Evolutionary conservation across 495 filamentous ascomycete genomes (phyloP).

Genomic region (Talaromyces wortmannii): DNA sequence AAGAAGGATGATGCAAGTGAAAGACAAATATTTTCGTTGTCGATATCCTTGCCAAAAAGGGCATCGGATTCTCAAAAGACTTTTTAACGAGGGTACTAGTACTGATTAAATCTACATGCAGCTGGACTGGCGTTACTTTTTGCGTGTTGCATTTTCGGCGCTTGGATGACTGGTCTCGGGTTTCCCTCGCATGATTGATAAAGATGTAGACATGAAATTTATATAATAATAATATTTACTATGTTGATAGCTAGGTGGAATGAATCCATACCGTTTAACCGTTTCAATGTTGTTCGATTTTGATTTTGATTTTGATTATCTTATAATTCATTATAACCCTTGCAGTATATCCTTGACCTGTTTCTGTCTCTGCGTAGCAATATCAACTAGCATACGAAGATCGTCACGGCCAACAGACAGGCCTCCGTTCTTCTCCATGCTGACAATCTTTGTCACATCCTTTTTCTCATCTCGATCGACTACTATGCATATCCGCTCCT

Average conservation of each 20-base stretch:
- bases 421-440: conserved; percentile 82
- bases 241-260: not conserved
- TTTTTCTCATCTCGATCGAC: conserved; percentile 53
- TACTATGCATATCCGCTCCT: conserved; percentile 66
- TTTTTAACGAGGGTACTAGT: not conserved
- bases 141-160: not conserved
- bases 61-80: conserved; percentile 4
- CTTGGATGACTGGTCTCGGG: not conserved
- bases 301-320: not conserved
- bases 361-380: conserved; percentile 48
- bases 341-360: conserved; percentile 42
- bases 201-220: no score
- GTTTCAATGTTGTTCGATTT: not conserved
- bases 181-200: no score
- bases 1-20: conserved; percentile 5
- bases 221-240: not conserved
- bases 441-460: conserved; percentile 49
- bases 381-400: conserved; percentile 44
- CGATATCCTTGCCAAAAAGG: conserved; percentile 25
- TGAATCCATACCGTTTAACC: not conserved
- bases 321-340: conserved; percentile 17
- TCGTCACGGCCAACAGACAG: conserved; percentile 46
- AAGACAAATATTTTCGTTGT: conserved; percentile 25
- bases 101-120: not conserved
- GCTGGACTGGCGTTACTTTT: not conserved